These are phyloP conservation scores for Spizellomyces punctatus DNA, from an alignment of 192 early-diverging fungal genomes.

Conservation along the genomic window DNA sequence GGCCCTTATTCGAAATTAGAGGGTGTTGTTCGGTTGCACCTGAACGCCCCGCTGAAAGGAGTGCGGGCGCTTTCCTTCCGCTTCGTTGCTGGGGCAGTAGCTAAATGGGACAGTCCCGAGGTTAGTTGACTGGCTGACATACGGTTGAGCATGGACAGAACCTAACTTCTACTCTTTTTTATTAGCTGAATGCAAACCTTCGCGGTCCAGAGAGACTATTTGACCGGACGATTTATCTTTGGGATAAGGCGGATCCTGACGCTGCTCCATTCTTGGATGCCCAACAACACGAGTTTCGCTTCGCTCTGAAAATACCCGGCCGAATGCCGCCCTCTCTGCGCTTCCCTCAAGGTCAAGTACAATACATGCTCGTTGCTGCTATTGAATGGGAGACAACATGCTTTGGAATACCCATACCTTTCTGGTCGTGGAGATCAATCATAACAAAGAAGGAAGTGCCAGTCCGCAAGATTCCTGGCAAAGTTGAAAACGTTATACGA, in stretches of 20 bases:
- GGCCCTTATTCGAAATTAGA: slow-evolving; percentile 1
- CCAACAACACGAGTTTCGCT: slow-evolving; percentile 23
- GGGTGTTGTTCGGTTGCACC: slow-evolving; percentile 16
- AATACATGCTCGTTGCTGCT: slow-evolving; percentile 33
- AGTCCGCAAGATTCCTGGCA: slow-evolving; percentile 19
- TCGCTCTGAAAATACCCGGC: slow-evolving; percentile 13
- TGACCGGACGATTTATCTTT: slow-evolving; percentile 16
- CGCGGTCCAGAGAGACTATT: slow-evolving; percentile 26
- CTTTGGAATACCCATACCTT: slow-evolving; percentile 22
- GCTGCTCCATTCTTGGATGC: not conserved
- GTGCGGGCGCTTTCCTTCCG: slow-evolving; percentile 21
- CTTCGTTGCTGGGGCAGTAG: slow-evolving; percentile 26
- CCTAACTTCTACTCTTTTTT: not conserved
- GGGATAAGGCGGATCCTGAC: slow-evolving; percentile 12
- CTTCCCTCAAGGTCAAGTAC: slow-evolving; percentile 24
- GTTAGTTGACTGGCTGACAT: slow-evolving; percentile 7
- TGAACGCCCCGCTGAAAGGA: not conserved
- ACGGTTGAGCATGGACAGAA: not conserved
- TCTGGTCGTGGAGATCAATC: slow-evolving; percentile 18
- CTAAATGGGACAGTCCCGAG: slow-evolving; percentile 16
- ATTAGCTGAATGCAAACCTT: slow-evolving; percentile 16
- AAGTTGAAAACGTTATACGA: slow-evolving; percentile 3
- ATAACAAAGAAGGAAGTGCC: slow-evolving; percentile 17
- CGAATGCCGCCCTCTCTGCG: slow-evolving; percentile 29
- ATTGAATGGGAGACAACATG: slow-evolving; percentile 24